Evolutionary conservation across 192 early-diverging fungal genomes (phyloP).

Genomic region (Allomyces javanicus): DNA sequence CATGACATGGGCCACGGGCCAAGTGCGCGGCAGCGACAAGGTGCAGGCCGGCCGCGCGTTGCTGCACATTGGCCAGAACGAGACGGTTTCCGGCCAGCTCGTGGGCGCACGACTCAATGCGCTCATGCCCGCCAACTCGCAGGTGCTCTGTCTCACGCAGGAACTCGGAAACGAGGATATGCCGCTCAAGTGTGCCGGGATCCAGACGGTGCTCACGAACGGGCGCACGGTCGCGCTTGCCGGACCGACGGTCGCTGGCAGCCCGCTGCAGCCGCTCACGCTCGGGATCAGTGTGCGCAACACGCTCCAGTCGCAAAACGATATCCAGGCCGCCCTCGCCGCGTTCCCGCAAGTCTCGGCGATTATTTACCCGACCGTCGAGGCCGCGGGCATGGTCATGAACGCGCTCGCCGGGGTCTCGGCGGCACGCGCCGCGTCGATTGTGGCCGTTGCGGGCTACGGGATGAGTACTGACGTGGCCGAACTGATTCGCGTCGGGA

Average conservation of each 20-base stretch:
- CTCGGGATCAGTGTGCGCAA: neutral
- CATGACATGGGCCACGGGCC: neutral
- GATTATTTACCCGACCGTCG: neutral
- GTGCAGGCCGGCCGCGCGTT: neutral
- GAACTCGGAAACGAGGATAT: neutral
- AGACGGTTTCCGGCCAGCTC: no score
- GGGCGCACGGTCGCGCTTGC: neutral
- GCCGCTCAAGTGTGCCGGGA: conserved; percentile 1
- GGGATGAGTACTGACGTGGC: neutral
- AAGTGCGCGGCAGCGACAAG: neutral
- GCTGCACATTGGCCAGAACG: no score
- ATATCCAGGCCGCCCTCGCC: neutral
- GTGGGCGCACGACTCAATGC: no score
- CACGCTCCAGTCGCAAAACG: neutral
- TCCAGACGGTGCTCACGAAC: neutral
- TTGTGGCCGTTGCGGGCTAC: neutral
- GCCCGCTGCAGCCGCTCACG: neutral
- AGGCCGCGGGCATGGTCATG: neutral
- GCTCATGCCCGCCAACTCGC: no score
- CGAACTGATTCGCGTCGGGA: neutral
- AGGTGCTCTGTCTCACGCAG: neutral
- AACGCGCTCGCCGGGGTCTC: neutral
- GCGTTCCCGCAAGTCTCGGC: neutral
- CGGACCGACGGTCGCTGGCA: no score
- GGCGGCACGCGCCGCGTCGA: neutral